Evolutionary conservation across 2,329 filamentous ascomycete species (phyloP).

Genomic region (Phoma herbarum): DNA sequence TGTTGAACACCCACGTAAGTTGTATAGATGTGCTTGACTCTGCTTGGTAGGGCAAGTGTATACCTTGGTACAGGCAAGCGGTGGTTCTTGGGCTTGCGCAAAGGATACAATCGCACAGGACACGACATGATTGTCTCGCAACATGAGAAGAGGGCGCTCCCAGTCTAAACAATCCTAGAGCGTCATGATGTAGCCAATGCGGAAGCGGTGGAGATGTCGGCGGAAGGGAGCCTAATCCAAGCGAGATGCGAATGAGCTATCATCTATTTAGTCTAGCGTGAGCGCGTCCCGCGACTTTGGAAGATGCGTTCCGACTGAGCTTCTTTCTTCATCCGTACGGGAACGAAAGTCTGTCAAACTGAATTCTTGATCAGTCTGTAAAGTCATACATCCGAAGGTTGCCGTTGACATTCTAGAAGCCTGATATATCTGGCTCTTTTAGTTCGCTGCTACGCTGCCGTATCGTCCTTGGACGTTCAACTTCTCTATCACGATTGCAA

Average conservation of each 20-base stretch:
- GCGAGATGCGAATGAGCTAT: background rate
- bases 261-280: background rate
- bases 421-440: background rate
- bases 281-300: background rate
- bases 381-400: background rate
- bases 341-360: background rate
- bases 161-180: background rate
- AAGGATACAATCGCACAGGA: slow-evolving; percentile 37
- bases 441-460: background rate
- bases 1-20: slow-evolving; percentile 47
- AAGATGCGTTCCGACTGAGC: background rate
- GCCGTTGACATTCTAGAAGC: background rate
- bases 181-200: background rate
- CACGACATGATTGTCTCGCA: slow-evolving; percentile 21
- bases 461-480: background rate
- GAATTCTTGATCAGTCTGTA: background rate
- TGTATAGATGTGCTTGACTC: slow-evolving; percentile 38
- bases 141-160: background rate
- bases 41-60: slow-evolving; percentile 36
- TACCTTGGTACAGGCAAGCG: slow-evolving; percentile 47
- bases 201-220: background rate
- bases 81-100: slow-evolving; percentile 45
- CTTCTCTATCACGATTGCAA: background rate
- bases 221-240: background rate
- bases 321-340: background rate